Conservation (phyloP, 345 rosid genomes). For the Populus simonii region DNA sequence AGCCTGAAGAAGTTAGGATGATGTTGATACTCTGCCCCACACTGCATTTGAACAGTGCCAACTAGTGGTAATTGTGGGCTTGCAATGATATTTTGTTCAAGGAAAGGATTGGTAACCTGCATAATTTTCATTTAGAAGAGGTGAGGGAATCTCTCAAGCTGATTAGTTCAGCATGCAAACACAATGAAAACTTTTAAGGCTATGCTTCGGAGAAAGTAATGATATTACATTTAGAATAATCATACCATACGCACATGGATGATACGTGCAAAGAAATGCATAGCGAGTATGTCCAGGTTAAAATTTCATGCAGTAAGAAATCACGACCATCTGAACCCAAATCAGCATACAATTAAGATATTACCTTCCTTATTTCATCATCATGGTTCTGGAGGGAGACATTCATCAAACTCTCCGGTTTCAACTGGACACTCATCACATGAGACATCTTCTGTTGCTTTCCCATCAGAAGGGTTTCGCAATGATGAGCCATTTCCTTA, state of each 20-base stretch:
- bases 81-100: conserved; percentile 27
- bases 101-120: conserved; percentile 61
- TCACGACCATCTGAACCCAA: conserved; percentile 18
- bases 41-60: conserved; percentile 22
- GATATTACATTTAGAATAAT: not conserved
- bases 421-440: conserved; percentile 55
- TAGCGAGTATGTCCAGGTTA: not conserved
- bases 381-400: conserved; percentile 28
- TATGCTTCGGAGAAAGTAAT: not conserved
- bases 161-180: not conserved
- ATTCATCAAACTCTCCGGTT: conserved; percentile 47
- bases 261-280: not conserved
- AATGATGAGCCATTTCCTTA: conserved; percentile 80
- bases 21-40: conserved; percentile 44
- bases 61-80: conserved; percentile 20
- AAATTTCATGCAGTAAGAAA: not conserved
- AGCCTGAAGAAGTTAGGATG: conserved; percentile 41
- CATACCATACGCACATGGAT: not conserved
- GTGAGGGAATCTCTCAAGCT: not conserved
- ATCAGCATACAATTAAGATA: conserved; percentile 21
- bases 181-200: not conserved
- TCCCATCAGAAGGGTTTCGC: conserved; percentile 74
- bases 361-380: conserved; percentile 28
- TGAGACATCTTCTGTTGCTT: conserved; percentile 81
- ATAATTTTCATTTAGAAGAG: conserved; percentile 6